Conservation (phyloP, 306 rosid genomes). For the Sindora glabra region DNA sequence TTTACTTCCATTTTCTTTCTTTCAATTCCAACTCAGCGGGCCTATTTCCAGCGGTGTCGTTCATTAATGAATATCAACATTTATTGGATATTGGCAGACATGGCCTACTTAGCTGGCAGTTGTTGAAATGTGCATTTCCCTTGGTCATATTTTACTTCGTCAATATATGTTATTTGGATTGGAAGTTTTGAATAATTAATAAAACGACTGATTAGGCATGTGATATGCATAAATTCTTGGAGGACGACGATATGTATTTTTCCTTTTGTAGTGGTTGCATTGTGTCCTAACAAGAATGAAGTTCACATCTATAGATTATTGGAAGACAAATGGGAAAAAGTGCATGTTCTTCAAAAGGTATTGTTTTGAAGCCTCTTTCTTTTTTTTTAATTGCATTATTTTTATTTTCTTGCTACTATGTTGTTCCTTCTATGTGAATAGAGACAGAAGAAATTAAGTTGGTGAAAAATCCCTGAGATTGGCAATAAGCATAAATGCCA, state of each 20-base stretch:
- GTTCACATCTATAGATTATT: conserved; percentile 69
- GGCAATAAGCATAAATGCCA: too few species aligned
- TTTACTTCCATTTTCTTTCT: background rate
- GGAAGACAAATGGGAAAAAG: conserved; percentile 93
- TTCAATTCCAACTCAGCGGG: too few species aligned
- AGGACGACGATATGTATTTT: background rate
- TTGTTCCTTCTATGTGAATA: background rate
- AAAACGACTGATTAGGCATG: too few species aligned
- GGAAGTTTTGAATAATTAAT: too few species aligned
- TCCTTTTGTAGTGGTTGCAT: conserved; percentile 72
- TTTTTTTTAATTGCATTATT: background rate
- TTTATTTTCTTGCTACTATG: background rate
- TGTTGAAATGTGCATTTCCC: background rate
- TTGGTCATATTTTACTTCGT: too few species aligned
- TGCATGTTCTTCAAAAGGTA: conserved; percentile 94
- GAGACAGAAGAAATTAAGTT: too few species aligned
- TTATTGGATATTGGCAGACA: background rate
- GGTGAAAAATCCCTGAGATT: too few species aligned
- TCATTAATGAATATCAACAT: background rate
- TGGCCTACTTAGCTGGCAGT: background rate
- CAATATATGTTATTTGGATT: too few species aligned
- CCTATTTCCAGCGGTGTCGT: background rate
- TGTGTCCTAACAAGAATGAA: conserved; percentile 90
- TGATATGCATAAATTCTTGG: background rate
- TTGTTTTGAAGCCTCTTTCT: background rate